Evolutionary conservation across 2,329 filamentous ascomycete species (phyloP).

Genomic region (Sporothrix luriei): DNA sequence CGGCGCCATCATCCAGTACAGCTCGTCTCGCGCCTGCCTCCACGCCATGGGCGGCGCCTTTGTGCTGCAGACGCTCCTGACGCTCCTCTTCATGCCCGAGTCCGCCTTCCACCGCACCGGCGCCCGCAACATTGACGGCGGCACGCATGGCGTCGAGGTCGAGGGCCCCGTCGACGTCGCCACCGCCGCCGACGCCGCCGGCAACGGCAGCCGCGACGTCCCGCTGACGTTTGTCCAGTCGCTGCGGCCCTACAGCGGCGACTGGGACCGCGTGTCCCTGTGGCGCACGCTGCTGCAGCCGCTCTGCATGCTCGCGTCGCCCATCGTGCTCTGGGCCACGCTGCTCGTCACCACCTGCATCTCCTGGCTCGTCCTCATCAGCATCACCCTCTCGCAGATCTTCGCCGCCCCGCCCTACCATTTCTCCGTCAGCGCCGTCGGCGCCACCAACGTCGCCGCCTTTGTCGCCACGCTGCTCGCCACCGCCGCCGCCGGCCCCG

Average conservation of each 20-base stretch:
- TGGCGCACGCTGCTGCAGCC: constrained; percentile 45
- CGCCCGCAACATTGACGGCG: constrained; percentile 43
- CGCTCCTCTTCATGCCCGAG: constrained; percentile 50
- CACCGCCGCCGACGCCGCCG: constrained; percentile 6
- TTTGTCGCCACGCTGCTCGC: constrained; percentile 44
- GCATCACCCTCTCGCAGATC: constrained; percentile 44
- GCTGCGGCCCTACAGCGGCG: constrained; percentile 45
- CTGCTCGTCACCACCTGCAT: constrained; percentile 47
- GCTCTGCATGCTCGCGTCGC: constrained; percentile 44
- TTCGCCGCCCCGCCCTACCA: constrained; percentile 45
- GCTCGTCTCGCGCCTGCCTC: constrained; percentile 42
- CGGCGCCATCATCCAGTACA: constrained; percentile 45
- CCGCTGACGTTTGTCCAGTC: constrained; percentile 40
- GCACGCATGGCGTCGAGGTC: constrained; percentile 31
- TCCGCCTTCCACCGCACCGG: constrained; percentile 43
- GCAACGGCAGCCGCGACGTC: constrained; percentile 31
- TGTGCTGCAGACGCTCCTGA: constrained; percentile 44
- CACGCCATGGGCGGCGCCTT: constrained; percentile 49
- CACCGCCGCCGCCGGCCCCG: constrained; percentile 42
- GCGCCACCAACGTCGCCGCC: constrained; percentile 42
- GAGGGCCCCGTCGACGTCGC: constrained; percentile 20
- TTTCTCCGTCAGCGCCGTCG: constrained; percentile 44
- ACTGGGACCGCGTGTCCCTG: constrained; percentile 45
- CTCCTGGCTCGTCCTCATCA: constrained; percentile 41
- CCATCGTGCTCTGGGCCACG: constrained; percentile 46